Base-by-base conservation (phyloP, 257 asterid genomes). In the Nicotiana attenuata region DNA sequence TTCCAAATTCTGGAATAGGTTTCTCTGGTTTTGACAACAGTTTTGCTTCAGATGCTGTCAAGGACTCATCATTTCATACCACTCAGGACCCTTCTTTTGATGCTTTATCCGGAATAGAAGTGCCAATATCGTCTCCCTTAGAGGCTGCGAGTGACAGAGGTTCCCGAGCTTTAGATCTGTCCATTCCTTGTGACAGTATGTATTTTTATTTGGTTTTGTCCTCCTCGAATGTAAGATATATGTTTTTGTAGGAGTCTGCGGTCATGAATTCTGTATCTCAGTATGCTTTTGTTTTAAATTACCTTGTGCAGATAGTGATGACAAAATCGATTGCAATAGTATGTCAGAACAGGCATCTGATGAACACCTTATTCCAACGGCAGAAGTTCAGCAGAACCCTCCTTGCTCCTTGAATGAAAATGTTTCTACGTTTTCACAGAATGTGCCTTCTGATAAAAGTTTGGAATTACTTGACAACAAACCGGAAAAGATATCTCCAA, bases 101-200 rank as follows among this genome's bases (percentile, higher is more conserved):
- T 52, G 80, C 81, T 31, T 50, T 64, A 19, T 17, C 59, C 29
- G 28, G 47, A 26, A 77, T 41, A 41, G 33, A 68, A 47, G 80
- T 22, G 59, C 41, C 85, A 31, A 15, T 47, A 22, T 17, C 29
- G 84, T 33, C 14, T 61, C 28, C 81, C 55, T 80, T 63, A 68
- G 85, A 78, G 73, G 76, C 65, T 80, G 81, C 83, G 10, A 38
- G 65, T 35, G 80, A 80, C 65, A 77, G 59, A 84, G 83, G 60
- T 82, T 26, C 81, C 17, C 56, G 11, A 57, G 50, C 83, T 38
- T 61, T 80, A 79, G 87, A 82, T 83, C 83, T 90, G 55, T 85
- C 91, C 26, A 60, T 86, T 68, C 80, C 88, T 79, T 80, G 83
- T 76, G 83, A 47, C 67, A 93, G 96, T 89, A 90, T 35, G 91